Conservation (phyloP, 768 basidiomycete species). For the Collybia nuda region DNA sequence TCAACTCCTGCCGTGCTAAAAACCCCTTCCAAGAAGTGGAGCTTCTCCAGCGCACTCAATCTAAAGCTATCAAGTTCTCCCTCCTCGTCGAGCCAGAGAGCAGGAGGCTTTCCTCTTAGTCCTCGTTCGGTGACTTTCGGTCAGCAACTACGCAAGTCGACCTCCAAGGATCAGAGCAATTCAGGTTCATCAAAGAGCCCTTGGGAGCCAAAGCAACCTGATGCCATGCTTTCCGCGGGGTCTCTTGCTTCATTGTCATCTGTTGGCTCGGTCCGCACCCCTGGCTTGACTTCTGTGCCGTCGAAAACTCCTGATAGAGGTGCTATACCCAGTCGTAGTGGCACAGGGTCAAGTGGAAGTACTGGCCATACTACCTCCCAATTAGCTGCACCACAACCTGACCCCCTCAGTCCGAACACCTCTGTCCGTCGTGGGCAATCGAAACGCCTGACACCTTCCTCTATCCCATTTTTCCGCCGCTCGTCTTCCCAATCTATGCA, state of each 20-base stretch:
- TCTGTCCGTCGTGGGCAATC: slow-evolving; percentile 69
- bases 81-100: slow-evolving; percentile 56
- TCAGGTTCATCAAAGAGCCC: slow-evolving; percentile 42
- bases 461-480: slow-evolving; percentile 92
- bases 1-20: slow-evolving; percentile 51
- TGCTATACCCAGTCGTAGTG: slow-evolving; percentile 60
- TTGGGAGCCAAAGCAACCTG: slow-evolving; percentile 72
- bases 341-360: slow-evolving; percentile 75
- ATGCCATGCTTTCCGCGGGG: slow-evolving; percentile 77
- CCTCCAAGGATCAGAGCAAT: slow-evolving; percentile 62
- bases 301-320: slow-evolving; percentile 68
- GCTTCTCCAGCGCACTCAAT: slow-evolving; percentile 84
- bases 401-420: slow-evolving; percentile 71
- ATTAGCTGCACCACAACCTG: slow-evolving; percentile 51
- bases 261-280: slow-evolving; percentile 59
- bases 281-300: slow-evolving; percentile 39
- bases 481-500: slow-evolving; percentile 90
- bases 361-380: slow-evolving; percentile 60
- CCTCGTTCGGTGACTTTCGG: slow-evolving; percentile 68
- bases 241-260: slow-evolving; percentile 77
- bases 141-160: slow-evolving; percentile 66
- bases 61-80: slow-evolving; percentile 70
- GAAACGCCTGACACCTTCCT: slow-evolving; percentile 86
- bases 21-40: slow-evolving; percentile 96
- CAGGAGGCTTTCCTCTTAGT: slow-evolving; percentile 55